Conservation (phyloP, 805 yeast species). For the Cyberlindnera bimundalis region DNA sequence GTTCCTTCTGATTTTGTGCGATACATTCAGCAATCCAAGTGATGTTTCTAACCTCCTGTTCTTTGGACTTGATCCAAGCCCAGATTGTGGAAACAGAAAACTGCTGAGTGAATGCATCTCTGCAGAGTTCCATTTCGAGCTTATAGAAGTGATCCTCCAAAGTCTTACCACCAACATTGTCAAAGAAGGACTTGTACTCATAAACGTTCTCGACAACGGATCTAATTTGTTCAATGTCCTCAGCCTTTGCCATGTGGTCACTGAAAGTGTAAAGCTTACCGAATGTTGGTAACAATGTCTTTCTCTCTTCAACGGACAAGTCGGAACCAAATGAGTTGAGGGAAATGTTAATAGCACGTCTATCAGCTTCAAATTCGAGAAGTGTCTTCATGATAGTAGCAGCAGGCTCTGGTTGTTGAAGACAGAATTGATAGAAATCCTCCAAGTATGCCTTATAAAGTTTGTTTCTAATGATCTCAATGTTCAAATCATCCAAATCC, state of each 20-base stretch:
- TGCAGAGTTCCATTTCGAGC: slow-evolving; percentile 88
- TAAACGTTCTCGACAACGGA: slow-evolving; percentile 58
- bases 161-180: slow-evolving; percentile 46
- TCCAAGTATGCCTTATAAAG: slow-evolving; percentile 91
- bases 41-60: slow-evolving; percentile 94
- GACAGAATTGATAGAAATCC: slow-evolving; percentile 71
- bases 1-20: slow-evolving; percentile 95
- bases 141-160: slow-evolving; percentile 94
- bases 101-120: slow-evolving; percentile 93
- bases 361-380: slow-evolving; percentile 89
- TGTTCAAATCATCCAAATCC: slow-evolving; percentile 91
- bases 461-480: slow-evolving; percentile 89
- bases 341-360: slow-evolving; percentile 88
- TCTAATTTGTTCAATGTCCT: slow-evolving; percentile 83
- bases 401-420: slow-evolving; percentile 68
- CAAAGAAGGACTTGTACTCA: slow-evolving; percentile 61
- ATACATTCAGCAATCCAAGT: slow-evolving; percentile 99
- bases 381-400: slow-evolving; percentile 74
- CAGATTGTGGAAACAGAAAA: slow-evolving; percentile 86
- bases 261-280: slow-evolving; percentile 72
- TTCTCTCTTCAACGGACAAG: slow-evolving; percentile 67
- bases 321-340: slow-evolving; percentile 86
- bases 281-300: slow-evolving; percentile 69
- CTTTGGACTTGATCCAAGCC: slow-evolving; percentile 96
- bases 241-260: slow-evolving; percentile 64